A percentile compares a stretch with the other conserved stretches of the same genome.
Evolutionary conservation across 352 stramenopile species (phyloP).

Genomic region (Blastocystis sp.): DNA sequence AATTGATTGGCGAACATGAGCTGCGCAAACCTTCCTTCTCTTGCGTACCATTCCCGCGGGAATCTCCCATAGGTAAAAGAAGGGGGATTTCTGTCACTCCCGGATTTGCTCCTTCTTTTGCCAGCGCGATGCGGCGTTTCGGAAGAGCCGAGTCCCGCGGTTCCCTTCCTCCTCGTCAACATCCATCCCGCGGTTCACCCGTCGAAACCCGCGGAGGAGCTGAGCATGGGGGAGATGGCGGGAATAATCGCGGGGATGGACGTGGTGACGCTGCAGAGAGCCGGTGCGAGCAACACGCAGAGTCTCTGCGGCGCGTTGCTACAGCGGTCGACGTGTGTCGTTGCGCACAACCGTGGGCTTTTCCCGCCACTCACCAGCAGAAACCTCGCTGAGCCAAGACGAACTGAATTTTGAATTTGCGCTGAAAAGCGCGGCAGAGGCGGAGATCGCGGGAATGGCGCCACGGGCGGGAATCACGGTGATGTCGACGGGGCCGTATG

Average conservation of each 20-base stretch:
- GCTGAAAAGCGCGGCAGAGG: not conserved
- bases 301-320: not conserved
- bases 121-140: not conserved
- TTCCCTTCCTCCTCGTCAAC: not conserved
- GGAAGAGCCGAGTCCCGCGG: not conserved
- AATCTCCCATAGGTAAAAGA: not conserved
- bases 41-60: not conserved
- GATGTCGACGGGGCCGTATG: conserved; percentile 1
- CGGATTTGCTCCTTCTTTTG: conserved; percentile 1
- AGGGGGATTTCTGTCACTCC: not conserved
- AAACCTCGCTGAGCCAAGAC: not conserved
- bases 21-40: conserved; percentile 4
- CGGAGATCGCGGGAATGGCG: not conserved
- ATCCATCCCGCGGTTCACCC: too few species aligned
- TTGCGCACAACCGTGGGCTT: not conserved
- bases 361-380: not conserved
- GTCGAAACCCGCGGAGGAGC: not conserved
- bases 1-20: conserved; percentile 14
- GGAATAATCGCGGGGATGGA: not conserved
- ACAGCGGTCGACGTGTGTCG: not conserved
- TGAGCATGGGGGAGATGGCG: too few species aligned
- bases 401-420: not conserved
- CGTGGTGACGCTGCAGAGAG: not conserved
- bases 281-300: not conserved
- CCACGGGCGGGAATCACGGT: not conserved